Evolutionary conservation across 148 eudicot species (phyloP), one percentile per base, ranked within the genome.

Genomic region (Diospyros lotus): DNA sequence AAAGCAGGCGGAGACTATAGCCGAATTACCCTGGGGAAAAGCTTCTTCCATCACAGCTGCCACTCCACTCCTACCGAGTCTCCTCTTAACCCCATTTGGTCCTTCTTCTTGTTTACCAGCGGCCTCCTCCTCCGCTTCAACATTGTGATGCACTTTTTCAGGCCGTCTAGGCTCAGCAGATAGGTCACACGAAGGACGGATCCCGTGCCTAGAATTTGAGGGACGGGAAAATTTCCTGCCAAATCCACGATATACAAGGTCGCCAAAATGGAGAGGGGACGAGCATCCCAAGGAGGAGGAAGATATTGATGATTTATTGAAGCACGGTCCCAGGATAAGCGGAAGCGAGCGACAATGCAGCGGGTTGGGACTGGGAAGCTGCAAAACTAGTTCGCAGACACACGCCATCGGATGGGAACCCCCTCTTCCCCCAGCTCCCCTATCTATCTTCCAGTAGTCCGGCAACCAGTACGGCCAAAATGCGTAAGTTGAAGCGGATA

Each of bases 1-100:
- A 38, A 91, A 54, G 64, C 92, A 91, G 56, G 98, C 92, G 14
- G 94, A 86, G 8, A 91, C 41, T 3, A 93, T 82, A 3, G 89
- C 89, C 17, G 84, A 77, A 76, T 81, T 86, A 14, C 80, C 90
- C 54, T 83, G 85, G 7, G 83, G 76, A 13, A 71, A 76, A 17
- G 63, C 81, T 64, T 75, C 79, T 4, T 75, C 64, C 9, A 66
- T 65, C 73, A n/a, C 54, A 60, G 45, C 41, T 51, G 39, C 73
- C 38, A 43, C 71, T 75, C 64, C 39, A 51, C 71, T 61, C 38
- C 13, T 3, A 44, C 45, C 55, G 40, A 12, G 46, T 53, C 51
- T 40, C 15, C 60, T 41, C n/a, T 38, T 46, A 58, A 65, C 42
- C 42, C 40, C 55, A n/a, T 53, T 41, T 59, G 43, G 18, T n/a